Conservation (phyloP, 495 filamentous ascomycete genomes). For the Lasiosphaeris hirsuta region DNA sequence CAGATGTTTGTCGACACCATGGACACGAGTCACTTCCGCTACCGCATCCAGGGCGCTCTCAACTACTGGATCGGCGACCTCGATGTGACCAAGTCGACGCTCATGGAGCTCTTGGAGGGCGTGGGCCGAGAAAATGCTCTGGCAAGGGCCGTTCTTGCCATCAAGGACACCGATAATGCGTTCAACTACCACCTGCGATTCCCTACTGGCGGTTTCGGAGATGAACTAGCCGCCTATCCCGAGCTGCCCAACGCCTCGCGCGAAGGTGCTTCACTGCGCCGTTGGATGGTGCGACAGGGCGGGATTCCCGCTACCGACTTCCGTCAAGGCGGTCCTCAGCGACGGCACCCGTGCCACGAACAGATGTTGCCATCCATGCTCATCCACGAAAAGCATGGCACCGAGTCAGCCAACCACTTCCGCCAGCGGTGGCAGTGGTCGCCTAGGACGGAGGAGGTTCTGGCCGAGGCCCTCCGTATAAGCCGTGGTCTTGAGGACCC, state of each 20-base stretch:
- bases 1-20: constrained; percentile 7
- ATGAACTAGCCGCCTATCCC: not conserved
- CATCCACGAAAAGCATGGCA: not conserved
- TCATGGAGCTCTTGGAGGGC: not conserved
- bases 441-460: not conserved
- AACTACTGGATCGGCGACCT: not conserved
- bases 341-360: not conserved
- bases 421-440: not conserved
- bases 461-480: not conserved
- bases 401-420: not conserved
- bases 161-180: not conserved
- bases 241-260: not conserved
- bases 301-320: constrained; percentile 4
- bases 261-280: not conserved
- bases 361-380: not conserved
- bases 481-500: too few relatives aligned
- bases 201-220: not conserved
- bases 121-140: not conserved
- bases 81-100: not conserved
- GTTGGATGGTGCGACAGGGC: not conserved
- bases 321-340: constrained; percentile 20
- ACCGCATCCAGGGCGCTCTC: not conserved
- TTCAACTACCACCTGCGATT: constrained; percentile 1
- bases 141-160: not conserved
- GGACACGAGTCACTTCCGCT: constrained; percentile 26